Base-by-base conservation (phyloP, 2,329 filamentous ascomycete genomes). In the Colletotrichum viniferum region DNA sequence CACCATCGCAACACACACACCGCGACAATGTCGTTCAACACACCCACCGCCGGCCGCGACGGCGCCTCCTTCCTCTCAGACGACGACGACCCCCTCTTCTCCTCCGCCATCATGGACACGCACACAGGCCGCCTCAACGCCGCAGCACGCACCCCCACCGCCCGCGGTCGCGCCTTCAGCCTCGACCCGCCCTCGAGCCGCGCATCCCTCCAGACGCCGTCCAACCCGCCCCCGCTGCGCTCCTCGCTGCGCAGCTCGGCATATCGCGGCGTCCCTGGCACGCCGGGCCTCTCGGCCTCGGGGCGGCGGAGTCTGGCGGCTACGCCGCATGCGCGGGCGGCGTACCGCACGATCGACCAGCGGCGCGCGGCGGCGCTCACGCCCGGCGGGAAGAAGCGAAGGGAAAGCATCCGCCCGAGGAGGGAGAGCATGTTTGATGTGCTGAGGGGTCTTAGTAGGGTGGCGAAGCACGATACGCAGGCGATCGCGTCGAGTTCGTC, bases 271-370 rank as follows among this genome's bases (percentile, higher is more conserved):
- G 9, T 43, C 26, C 66, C 66, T 18, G 73, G 52, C 32, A 69
- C 65, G 10, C 65, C 65, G 32, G 87, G 86, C 13, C 85, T 86
- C 55, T 87, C 87, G 12, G 86, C 85, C 38, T 90, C 89, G 3
- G 88, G 80, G 13, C 84, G 85, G 65, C 84, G 83, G 63, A 82
- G 81, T 77, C 85, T 87, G 81, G 84, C 85, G 14, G 85, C 87
- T 4, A 93, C 92, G 21, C 92, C 92, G 0, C 92, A 93, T 80
- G 91, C 89, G 62, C 89, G 89, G 78, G 91, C 91, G 13, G 92
- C 92, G 58, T 88, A 88, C 63, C 87, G 89, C 61, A 88, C 91
- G 36, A 86, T 93, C 68, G 88, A 92, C 78, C 87, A 89, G 77
- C 90, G 91, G 7, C 89, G 92, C 56, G 88, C 89, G 4, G 90